Conservation (phyloP, 2,329 filamentous ascomycete species). For the Fusarium penzigii region DNA sequence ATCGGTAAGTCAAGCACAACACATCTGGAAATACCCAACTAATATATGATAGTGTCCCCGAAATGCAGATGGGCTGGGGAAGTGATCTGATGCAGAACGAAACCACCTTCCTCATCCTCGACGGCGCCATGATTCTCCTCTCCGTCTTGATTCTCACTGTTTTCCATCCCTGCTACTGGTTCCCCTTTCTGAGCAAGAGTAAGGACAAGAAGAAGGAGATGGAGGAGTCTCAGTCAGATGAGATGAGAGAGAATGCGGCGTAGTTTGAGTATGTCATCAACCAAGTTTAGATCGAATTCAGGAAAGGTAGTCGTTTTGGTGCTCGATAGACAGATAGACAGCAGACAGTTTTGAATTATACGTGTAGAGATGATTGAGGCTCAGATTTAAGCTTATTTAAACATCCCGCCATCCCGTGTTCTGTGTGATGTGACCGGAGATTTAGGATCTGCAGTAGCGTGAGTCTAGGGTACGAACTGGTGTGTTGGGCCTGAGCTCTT, state of each 20-base stretch:
- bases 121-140: slow-evolving; percentile 20
- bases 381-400: too few relatives aligned
- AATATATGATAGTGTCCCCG: slow-evolving; percentile 8
- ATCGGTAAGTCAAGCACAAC: slow-evolving; percentile 7
- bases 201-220: not conserved
- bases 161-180: slow-evolving; percentile 20
- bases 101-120: slow-evolving; percentile 19
- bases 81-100: slow-evolving; percentile 23
- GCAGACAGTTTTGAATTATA: too few relatives aligned
- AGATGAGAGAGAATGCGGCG: not conserved
- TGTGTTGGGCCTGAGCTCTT: too few relatives aligned
- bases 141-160: slow-evolving; percentile 18
- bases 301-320: too few relatives aligned
- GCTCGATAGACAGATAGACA: too few relatives aligned
- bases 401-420: too few relatives aligned
- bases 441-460: too few relatives aligned
- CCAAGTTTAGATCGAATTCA: too few relatives aligned
- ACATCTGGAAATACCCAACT: accelerated
- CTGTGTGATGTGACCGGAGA: too few relatives aligned
- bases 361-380: too few relatives aligned
- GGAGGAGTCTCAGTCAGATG: not conserved
- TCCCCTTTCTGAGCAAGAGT: slow-evolving; percentile 14
- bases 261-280: too few relatives aligned
- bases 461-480: too few relatives aligned
- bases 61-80: slow-evolving; percentile 25